A percentile compares a stretch with the other conserved stretches of the same genome.
These are phyloP conservation scores for Phytophthora parvispora DNA, from an alignment of 352 stramenopile genomes.

Conservation along the genomic window DNA sequence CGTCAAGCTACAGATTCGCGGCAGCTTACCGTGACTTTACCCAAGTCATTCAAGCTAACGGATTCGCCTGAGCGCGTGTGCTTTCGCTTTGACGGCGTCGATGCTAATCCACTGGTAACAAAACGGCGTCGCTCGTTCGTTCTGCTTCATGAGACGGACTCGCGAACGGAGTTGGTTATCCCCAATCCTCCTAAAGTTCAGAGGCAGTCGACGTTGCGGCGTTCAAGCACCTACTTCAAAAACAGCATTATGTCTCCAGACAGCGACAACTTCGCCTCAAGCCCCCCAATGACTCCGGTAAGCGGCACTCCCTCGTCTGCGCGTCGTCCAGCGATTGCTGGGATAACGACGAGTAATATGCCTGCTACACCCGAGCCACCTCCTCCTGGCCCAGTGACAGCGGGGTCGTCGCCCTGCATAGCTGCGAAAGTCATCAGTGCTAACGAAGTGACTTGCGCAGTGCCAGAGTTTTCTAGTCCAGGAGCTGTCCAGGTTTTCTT, in stretches of 20 bases:
- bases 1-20: slow-evolving; percentile 54
- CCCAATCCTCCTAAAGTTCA: slow-evolving; percentile 49
- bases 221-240: slow-evolving; percentile 60
- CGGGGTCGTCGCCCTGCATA: slow-evolving; percentile 49
- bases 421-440: slow-evolving; percentile 54
- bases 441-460: slow-evolving; percentile 59
- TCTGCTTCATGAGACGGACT: slow-evolving; percentile 61
- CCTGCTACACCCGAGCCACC: slow-evolving; percentile 1
- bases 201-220: slow-evolving; percentile 52
- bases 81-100: slow-evolving; percentile 65
- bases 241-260: slow-evolving; percentile 63
- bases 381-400: neutral
- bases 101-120: slow-evolving; percentile 45
- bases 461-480: slow-evolving; percentile 62
- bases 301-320: neutral
- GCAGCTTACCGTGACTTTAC: slow-evolving; percentile 57
- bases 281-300: slow-evolving; percentile 1
- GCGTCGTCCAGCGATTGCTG: slow-evolving; percentile 10
- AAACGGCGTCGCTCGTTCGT: slow-evolving; percentile 60
- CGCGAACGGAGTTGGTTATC: slow-evolving; percentile 50
- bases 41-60: slow-evolving; percentile 55
- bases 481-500: slow-evolving; percentile 62
- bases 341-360: neutral
- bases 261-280: neutral
- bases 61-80: slow-evolving; percentile 63